Percentiles rank a stretch among this genome's conserved stretches.
Conservation (phyloP, 305 asterid species). For the Solanum aculeatissimum region DNA sequence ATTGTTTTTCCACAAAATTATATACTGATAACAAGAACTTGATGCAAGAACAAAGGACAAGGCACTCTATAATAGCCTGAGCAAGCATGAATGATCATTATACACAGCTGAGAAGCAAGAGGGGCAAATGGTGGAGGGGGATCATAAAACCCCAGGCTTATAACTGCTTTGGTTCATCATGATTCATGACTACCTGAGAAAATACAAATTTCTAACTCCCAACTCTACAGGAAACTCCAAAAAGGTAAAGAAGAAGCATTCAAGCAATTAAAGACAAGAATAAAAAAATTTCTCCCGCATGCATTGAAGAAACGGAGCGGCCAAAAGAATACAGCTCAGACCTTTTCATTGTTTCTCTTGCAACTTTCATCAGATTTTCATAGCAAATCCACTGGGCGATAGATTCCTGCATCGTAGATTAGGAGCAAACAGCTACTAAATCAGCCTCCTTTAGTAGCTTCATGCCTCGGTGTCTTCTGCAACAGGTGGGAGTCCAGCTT, state of each 20-base stretch:
- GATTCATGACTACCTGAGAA: slow-evolving; percentile 14
- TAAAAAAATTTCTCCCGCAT: slow-evolving; percentile 37
- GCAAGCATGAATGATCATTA: slow-evolving; percentile 7
- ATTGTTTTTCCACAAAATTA: not conserved
- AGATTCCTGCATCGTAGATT: slow-evolving; percentile 12
- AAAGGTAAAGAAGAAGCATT: slow-evolving; percentile 12
- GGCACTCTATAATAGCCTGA: not conserved
- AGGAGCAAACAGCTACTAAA: slow-evolving; percentile 2
- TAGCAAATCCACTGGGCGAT: slow-evolving; percentile 1
- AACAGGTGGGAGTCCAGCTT: slow-evolving; percentile 57
- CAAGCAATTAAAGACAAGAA: slow-evolving; percentile 55
- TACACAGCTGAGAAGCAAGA: slow-evolving; percentile 18
- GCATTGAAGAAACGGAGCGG: slow-evolving; percentile 31
- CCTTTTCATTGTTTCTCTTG: slow-evolving; percentile 6
- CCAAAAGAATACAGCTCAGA: slow-evolving; percentile 22
- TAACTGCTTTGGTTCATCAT: slow-evolving; percentile 18
- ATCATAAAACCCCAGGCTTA: slow-evolving; percentile 1
- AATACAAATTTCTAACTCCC: slow-evolving; percentile 18
- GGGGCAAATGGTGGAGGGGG: slow-evolving; percentile 4
- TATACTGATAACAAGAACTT: not conserved
- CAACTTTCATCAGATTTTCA: not conserved
- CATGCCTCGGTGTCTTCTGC: slow-evolving; percentile 17
- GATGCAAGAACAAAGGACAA: not conserved
- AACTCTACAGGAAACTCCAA: slow-evolving; percentile 28
- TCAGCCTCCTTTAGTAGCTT: not conserved